phyloP scores from a whole-genome alignment of 2,329 filamentous ascomycete species.

The Camillea tinctor region DNA sequence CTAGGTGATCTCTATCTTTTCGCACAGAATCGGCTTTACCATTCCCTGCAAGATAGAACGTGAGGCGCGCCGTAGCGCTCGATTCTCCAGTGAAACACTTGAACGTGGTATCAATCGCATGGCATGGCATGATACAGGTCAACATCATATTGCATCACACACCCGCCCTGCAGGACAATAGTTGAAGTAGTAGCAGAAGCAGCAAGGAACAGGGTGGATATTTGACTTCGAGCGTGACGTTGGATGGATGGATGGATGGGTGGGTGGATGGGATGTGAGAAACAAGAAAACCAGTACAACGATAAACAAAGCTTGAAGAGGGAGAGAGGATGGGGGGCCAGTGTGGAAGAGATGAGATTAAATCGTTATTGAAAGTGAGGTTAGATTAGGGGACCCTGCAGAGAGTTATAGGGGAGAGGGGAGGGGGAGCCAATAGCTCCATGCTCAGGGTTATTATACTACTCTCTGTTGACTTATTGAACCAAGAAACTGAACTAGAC shows the following conservation, averaged over 20 bases:
- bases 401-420: too few species aligned
- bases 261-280: neutral
- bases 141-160: neutral
- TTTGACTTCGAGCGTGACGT: neutral
- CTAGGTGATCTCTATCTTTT: neutral
- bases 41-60: neutral
- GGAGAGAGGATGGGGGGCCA: too few species aligned
- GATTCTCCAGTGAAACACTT: conserved; percentile 23
- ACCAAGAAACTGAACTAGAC: too few species aligned
- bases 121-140: conserved; percentile 3
- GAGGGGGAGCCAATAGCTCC: too few species aligned
- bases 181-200: neutral
- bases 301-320: neutral
- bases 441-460: too few species aligned
- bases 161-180: neutral
- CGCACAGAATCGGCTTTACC: too few species aligned
- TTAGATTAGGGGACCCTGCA: too few species aligned
- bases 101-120: conserved; percentile 25
- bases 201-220: neutral
- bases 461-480: too few species aligned
- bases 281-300: neutral
- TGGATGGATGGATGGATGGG: neutral
- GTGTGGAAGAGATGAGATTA: too few species aligned
- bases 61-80: conserved; percentile 19
- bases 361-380: too few species aligned